Conservation (phyloP, 2,329 filamentous ascomycete genomes). For the Colletotrichum cereale region DNA sequence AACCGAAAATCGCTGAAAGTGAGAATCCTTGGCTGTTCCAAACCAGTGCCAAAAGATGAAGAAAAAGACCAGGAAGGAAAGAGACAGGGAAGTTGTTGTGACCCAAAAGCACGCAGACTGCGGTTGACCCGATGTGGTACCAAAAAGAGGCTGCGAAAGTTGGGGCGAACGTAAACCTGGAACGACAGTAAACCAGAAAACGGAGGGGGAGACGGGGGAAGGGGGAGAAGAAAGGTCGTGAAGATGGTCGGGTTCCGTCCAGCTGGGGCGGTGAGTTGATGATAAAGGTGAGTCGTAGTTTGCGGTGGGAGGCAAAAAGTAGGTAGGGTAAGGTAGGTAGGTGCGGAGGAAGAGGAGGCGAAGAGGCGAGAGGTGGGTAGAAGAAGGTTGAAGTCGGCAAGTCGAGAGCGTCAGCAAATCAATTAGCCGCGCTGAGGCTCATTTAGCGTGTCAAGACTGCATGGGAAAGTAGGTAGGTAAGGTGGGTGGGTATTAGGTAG, state of each 20-base stretch:
- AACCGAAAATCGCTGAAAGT: background rate
- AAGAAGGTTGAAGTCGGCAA: constrained; percentile 13
- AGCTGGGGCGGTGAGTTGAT: background rate
- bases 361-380: background rate
- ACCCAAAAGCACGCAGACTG: background rate
- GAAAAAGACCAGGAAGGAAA: background rate
- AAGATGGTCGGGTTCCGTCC: background rate
- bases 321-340: background rate
- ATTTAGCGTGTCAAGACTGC: constrained; percentile 26
- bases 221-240: background rate
- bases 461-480: background rate
- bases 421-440: constrained; percentile 33
- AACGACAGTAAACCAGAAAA: background rate
- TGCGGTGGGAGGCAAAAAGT: background rate
- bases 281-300: background rate
- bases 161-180: background rate
- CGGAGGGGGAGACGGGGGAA: background rate
- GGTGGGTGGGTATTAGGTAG: background rate
- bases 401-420: constrained; percentile 37
- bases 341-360: background rate
- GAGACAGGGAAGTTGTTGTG: background rate
- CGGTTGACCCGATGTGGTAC: background rate
- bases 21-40: background rate
- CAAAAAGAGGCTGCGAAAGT: background rate
- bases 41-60: background rate